Conservation (phyloP, 139 green algal species). For the Haematococcus lacustris region DNA sequence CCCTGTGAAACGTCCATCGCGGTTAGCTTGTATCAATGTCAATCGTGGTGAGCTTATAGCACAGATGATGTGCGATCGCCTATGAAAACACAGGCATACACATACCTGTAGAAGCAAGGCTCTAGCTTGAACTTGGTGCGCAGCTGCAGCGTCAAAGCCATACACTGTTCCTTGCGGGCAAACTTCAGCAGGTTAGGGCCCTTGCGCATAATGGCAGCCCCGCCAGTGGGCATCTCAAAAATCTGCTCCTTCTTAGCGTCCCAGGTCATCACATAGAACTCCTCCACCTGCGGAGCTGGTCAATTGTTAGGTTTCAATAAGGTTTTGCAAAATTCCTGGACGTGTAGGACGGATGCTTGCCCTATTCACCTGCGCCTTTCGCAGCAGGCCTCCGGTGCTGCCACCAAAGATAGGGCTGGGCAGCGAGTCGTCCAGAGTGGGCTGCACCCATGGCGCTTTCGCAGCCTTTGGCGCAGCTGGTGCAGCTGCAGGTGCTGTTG, state of each 20-base stretch:
- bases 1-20: conserved; percentile 33
- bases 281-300: conserved; percentile 82
- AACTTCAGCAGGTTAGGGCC: conserved; percentile 99
- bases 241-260: conserved; percentile 96
- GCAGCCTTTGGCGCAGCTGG: conserved; percentile 11
- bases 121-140: conserved; percentile 97
- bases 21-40: background rate
- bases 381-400: conserved; percentile 91
- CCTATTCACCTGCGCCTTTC: conserved; percentile 81
- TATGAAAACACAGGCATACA: background rate
- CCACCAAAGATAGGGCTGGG: conserved; percentile 97
- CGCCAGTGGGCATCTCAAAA: conserved; percentile 99
- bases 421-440: conserved; percentile 82
- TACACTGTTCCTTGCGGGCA: conserved; percentile 98
- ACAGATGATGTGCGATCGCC: background rate
- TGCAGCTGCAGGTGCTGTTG: background rate
- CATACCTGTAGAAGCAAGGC: conserved; percentile 85
- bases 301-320: too few relatives aligned
- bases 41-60: background rate
- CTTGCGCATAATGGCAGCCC: conserved; percentile 96
- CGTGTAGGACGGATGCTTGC: too few relatives aligned
- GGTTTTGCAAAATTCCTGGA: too few relatives aligned
- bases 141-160: conserved; percentile 90
- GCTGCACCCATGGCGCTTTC: conserved; percentile 63
- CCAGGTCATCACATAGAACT: conserved; percentile 97